Base-by-base conservation (phyloP, 2,329 filamentous ascomycete species). In the Trichoderma pleuroti region DNA sequence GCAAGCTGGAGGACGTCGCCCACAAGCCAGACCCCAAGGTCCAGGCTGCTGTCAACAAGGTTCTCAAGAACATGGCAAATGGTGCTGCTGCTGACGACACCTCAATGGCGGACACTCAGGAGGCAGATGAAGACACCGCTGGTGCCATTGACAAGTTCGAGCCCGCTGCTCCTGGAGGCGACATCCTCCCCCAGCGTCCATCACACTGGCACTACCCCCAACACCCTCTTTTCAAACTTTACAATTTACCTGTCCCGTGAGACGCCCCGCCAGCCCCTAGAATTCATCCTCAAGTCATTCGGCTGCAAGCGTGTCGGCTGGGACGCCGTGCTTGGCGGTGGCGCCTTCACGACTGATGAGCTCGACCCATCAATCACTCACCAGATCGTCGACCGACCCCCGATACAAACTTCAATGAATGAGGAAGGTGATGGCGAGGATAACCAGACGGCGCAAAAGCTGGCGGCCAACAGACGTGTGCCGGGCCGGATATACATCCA, bases 241-340 rank as follows among this genome's bases (percentile, higher is more conserved):
- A 97, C 94, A 36, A 90, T 99, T 83, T 99, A 91, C 83, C 88
- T 99, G 56, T 97, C 95, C 46, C 92, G 96, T 76, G 96, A 99
- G 83, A 94, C 95, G 4, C 96, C 96, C 16, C 89, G 94, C 74
- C 92, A 94, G 74, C 90, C 96, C 3, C 85, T 99, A 26, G 96
- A 99, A 80, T 97, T 99, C 79, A 88, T 99, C 68, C 87, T 99
- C 67, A 92, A 94, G 78, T 89, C 95, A 4, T 99, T 98, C 78
- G 96, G 96, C 73, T 98, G 95, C 85, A 97, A 95, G 84, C 90
- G 95, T 57, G 91, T 99, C 75, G 96, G 94, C 54, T 99, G 96
- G 96, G 95, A 98, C 78, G 87, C 90, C 36, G 91, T 97, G 26
- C 87, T 97, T 24, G 96, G 96, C 66, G 94, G 94, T 73, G 96